These are phyloP conservation scores for Phaffomyces antillensis DNA, from an alignment of 805 yeast species.

Conservation along the genomic window DNA sequence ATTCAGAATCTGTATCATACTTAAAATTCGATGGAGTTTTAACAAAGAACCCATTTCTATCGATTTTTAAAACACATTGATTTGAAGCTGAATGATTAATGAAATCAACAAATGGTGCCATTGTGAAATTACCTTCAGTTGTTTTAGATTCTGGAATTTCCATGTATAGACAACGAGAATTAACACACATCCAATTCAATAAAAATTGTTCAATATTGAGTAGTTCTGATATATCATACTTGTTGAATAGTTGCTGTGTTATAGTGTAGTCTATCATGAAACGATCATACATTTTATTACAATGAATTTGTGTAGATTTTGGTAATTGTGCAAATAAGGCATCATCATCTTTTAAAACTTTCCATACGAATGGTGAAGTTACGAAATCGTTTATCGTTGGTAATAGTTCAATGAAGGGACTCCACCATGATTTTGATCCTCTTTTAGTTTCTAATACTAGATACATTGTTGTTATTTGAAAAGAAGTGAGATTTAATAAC, in stretches of 20 bases:
- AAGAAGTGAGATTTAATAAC: constrained; percentile 43
- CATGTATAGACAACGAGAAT: constrained; percentile 86
- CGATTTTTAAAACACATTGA: constrained; percentile 45
- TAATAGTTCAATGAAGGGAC: constrained; percentile 56
- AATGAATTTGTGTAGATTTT: constrained; percentile 30
- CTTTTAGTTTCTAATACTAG: constrained; percentile 38
- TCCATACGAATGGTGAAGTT: constrained; percentile 62
- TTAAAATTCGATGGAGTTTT: constrained; percentile 23
- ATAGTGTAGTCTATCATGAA: constrained; percentile 28
- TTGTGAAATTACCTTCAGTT: constrained; percentile 63
- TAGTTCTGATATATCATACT: not conserved
- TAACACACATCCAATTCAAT: constrained; percentile 82
- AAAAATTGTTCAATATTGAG: constrained; percentile 27
- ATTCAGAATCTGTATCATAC: constrained; percentile 41
- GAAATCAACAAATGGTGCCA: constrained; percentile 90
- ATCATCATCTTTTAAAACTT: constrained; percentile 18
- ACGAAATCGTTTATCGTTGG: constrained; percentile 51
- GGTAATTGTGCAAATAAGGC: constrained; percentile 37
- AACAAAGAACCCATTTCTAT: constrained; percentile 47
- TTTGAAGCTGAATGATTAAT: constrained; percentile 58
- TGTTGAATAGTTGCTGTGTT: constrained; percentile 23
- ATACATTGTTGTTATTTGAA: constrained; percentile 51
- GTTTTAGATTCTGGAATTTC: constrained; percentile 47
- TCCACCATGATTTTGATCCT: constrained; percentile 47
- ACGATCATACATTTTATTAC: constrained; percentile 33